Evolutionary conservation across 2,329 filamentous ascomycete species (phyloP).

Genomic region (Seiridium cupressi): DNA sequence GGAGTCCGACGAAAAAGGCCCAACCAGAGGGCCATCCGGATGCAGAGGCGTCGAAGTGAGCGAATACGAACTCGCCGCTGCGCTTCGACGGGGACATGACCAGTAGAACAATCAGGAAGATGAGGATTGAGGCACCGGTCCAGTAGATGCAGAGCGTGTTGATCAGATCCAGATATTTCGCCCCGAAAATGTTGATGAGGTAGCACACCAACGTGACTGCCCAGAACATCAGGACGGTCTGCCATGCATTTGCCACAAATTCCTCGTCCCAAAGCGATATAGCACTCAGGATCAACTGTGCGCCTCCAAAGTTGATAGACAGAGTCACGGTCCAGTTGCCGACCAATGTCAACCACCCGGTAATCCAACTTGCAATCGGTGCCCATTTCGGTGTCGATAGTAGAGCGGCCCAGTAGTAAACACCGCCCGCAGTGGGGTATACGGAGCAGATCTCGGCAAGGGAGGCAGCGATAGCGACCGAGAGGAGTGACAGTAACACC

Average conservation of each 20-base stretch:
- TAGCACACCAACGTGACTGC: slow-evolving; percentile 66
- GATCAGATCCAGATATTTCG: slow-evolving; percentile 61
- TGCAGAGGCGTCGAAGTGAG: slow-evolving; percentile 62
- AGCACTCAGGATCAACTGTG: slow-evolving; percentile 63
- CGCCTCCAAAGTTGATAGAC: slow-evolving; percentile 69
- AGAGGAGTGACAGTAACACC: slow-evolving; percentile 64
- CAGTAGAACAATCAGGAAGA: slow-evolving; percentile 49
- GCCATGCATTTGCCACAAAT: slow-evolving; percentile 65
- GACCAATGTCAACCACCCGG: slow-evolving; percentile 70
- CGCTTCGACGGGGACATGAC: slow-evolving; percentile 57
- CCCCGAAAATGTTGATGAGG: slow-evolving; percentile 62
- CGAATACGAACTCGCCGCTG: slow-evolving; percentile 64
- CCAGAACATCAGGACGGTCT: slow-evolving; percentile 72
- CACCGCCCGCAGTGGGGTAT: slow-evolving; percentile 66
- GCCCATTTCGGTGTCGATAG: slow-evolving; percentile 63
- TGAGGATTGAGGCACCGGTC: slow-evolving; percentile 62
- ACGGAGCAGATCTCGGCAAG: slow-evolving; percentile 69
- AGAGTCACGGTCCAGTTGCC: slow-evolving; percentile 68
- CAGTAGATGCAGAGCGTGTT: slow-evolving; percentile 74
- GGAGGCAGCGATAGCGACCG: slow-evolving; percentile 61
- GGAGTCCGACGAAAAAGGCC: slow-evolving; percentile 70
- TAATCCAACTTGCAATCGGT: slow-evolving; percentile 66
- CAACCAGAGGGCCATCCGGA: slow-evolving; percentile 69
- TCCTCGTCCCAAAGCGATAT: slow-evolving; percentile 70
- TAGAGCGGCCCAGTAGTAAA: slow-evolving; percentile 73